These are phyloP conservation scores for Microstroma glucosiphilum DNA, from an alignment of 1,284 basidiomycete genomes.

Conservation along the genomic window DNA sequence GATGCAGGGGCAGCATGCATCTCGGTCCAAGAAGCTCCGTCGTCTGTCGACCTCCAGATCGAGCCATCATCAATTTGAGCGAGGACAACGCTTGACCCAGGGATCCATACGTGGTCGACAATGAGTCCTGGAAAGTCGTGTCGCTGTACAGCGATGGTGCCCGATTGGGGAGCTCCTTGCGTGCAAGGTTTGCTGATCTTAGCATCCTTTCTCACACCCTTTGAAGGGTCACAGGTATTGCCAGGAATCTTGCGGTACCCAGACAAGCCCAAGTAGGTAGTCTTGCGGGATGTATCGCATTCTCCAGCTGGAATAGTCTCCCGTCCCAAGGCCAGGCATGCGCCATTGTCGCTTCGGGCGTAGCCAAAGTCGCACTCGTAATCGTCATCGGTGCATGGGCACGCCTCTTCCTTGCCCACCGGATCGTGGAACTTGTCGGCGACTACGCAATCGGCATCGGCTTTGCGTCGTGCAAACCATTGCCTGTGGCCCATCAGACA, in stretches of 20 bases:
- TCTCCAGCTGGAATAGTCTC: conserved; percentile 75
- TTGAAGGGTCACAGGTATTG: conserved; percentile 67
- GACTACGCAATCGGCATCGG: conserved; percentile 81
- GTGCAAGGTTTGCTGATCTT: conserved; percentile 68
- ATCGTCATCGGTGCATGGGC: conserved; percentile 76
- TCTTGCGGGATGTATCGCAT: conserved; percentile 59
- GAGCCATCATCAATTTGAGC: conserved; percentile 69
- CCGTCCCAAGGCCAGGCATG: conserved; percentile 71
- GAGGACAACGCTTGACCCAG: conserved; percentile 65
- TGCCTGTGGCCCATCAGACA: conserved; percentile 98
- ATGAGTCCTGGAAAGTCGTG: conserved; percentile 69
- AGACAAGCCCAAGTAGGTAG: conserved; percentile 77
- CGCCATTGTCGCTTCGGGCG: conserved; percentile 61
- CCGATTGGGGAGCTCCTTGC: conserved; percentile 50
- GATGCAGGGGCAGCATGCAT: conserved; percentile 53
- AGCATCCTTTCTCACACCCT: conserved; percentile 65
- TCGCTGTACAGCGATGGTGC: conserved; percentile 49
- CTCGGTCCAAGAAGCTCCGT: conserved; percentile 83
- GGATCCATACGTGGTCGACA: conserved; percentile 75
- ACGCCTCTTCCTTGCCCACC: conserved; percentile 66
- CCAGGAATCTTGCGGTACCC: conserved; percentile 90
- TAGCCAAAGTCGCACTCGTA: conserved; percentile 94
- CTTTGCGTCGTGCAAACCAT: conserved; percentile 83
- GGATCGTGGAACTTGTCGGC: conserved; percentile 63
- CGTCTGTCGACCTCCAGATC: conserved; percentile 88